Evolutionary conservation across 1,284 basidiomycete species (phyloP), one percentile per base, ranked within the genome.

Genomic region (Cryptococcus sp.): DNA sequence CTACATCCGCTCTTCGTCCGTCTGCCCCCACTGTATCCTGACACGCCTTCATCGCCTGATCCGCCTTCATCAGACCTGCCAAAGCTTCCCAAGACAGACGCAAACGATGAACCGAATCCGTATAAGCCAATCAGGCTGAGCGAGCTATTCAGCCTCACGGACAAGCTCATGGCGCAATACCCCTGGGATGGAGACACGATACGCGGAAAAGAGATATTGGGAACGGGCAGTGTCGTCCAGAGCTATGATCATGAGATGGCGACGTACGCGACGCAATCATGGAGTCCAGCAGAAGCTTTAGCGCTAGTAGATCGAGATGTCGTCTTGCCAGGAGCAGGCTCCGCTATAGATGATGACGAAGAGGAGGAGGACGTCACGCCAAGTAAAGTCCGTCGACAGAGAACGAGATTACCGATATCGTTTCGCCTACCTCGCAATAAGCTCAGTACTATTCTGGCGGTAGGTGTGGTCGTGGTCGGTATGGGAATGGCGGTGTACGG

Each of bases 1-100:
- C 81, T 91, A n/a, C 91, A 93, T 75, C 89, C 90, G 0, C 73
- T 91, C 7, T 82, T 94, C 19, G 87, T 85, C 40, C 80, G 84
- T 17, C 75, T 93, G 16, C 91, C 91, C 0, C 82, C 85, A 19
- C 76, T 93, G 2, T 79, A 80, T 77, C 69, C 77, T 17, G 77
- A 78, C 49, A 73, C 69, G 13, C 75, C 74, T 16, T 41, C 64
- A 55, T 11, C 23, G 6, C 22, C 64, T 51, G 17, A 61, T 39
- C 46, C 59, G 6, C 58, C 50, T 13, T 10, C 46, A 43, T 34
- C 50, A 8, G 26, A 23, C 11, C 10, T 17, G 19, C 2, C 16
- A n/a, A 25, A 1, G 20, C 19, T 23, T 25, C 2, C 29, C 2
- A 53, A 40, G 16, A 13, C 25, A 10, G 50, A 54, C 17, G 20